A percentile compares a stretch with the other conserved stretches of the same genome.
These are phyloP conservation scores for Penicillium verrucosum DNA, from an alignment of 2,329 filamentous ascomycete genomes.

Conservation along the genomic window DNA sequence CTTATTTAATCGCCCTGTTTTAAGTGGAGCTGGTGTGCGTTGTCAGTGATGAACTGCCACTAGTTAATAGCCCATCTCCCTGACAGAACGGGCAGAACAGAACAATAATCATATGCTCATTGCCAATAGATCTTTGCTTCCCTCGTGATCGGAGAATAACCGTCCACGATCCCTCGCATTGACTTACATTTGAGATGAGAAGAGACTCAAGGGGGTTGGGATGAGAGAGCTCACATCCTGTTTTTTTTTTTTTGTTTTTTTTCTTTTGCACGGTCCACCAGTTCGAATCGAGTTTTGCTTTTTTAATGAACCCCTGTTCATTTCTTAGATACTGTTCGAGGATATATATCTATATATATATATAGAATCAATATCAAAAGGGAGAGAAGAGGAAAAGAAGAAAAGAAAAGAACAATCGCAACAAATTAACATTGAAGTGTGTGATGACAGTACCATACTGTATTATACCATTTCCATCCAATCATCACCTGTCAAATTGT, in stretches of 20 bases:
- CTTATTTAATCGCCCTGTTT: not conserved
- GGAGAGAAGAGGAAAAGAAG: not conserved
- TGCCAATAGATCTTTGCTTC: conserved; percentile 6
- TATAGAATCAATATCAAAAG: not conserved
- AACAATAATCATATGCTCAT: conserved; percentile 1
- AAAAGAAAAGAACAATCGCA: too few relatives aligned
- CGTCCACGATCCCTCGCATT: conserved; percentile 23
- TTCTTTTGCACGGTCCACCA: conserved; percentile 19
- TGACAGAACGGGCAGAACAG: not conserved
- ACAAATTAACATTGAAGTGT: too few relatives aligned
- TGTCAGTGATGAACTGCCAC: conserved; percentile 2
- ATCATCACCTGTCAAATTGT: not conserved
- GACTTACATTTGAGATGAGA: conserved; percentile 19
- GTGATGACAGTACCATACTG: conserved; percentile 3
- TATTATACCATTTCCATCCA: conserved; percentile 1
- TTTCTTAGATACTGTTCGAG: too few relatives aligned
- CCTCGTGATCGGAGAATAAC: conserved; percentile 22
- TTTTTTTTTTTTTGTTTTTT: not conserved
- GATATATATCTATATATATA: too few relatives aligned
- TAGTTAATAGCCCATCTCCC: not conserved
- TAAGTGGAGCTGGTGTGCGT: conserved; percentile 4
- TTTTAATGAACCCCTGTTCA: too few relatives aligned
- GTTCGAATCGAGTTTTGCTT: conserved; percentile 4
- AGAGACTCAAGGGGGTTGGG: conserved; percentile 1
- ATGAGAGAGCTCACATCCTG: conserved; percentile 15